These are phyloP conservation scores for Sambucus nigra DNA, from an alignment of 129 eudicot species.

Conservation along the genomic window DNA sequence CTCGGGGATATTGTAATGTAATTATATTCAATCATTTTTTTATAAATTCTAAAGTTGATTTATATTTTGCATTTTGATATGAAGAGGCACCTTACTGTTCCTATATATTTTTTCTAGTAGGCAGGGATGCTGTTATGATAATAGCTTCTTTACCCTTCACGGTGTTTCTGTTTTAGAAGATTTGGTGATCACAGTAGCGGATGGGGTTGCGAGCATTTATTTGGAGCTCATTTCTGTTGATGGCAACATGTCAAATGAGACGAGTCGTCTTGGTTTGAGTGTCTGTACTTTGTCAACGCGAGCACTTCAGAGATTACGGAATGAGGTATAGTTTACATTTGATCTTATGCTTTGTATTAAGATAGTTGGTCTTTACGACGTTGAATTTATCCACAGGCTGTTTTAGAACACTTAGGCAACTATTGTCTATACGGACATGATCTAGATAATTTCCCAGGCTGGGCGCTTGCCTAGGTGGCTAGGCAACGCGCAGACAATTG, in stretches of 20 bases:
- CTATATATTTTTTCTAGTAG: slow-evolving; percentile 32
- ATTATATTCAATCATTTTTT: not conserved
- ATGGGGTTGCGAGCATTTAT: slow-evolving; percentile 83
- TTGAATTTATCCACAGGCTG: no score
- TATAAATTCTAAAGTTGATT: not conserved
- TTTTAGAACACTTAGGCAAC: no score
- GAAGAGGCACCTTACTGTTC: slow-evolving; percentile 7
- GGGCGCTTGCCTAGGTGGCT: no score
- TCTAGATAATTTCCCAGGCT: no score
- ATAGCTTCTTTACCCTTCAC: slow-evolving; percentile 43
- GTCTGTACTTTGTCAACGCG: slow-evolving; percentile 82
- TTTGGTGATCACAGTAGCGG: slow-evolving; percentile 78
- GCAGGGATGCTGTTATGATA: slow-evolving; percentile 43
- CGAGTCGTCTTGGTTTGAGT: slow-evolving; percentile 51
- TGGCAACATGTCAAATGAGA: slow-evolving; percentile 70
- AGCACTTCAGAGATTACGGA: slow-evolving; percentile 91
- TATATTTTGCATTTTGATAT: not conserved
- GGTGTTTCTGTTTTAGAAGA: slow-evolving; percentile 75
- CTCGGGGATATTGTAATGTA: not conserved
- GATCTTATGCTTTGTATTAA: not conserved
- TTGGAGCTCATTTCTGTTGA: slow-evolving; percentile 95
- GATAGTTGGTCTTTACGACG: not conserved
- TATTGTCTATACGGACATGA: no score
- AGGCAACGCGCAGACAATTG: no score
- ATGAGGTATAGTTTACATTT: slow-evolving; percentile 44